Percentiles rank a stretch among this genome's conserved stretches.
Conservation (phyloP, 306 rosid species). For the Herpetospermum pedunculosum region DNA sequence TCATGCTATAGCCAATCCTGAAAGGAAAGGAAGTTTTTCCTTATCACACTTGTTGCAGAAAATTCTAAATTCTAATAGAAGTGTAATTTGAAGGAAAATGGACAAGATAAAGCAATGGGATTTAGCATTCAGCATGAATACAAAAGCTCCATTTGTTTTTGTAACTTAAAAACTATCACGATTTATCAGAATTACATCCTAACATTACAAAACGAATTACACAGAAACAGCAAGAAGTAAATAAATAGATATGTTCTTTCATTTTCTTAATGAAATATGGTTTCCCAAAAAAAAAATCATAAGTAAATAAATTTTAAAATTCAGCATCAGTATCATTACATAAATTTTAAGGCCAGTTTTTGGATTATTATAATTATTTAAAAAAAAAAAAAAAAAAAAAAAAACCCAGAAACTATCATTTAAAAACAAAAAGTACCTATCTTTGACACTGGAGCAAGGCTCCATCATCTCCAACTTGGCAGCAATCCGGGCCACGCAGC, state of each 20-base stretch:
- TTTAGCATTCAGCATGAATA: not conserved
- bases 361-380: not conserved
- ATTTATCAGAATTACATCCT: not conserved
- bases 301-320: no score
- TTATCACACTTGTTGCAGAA: not conserved
- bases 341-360: not conserved
- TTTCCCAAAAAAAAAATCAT: not conserved
- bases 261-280: not conserved
- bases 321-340: not conserved
- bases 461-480: slow-evolving; percentile 97
- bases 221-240: not conserved
- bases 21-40: slow-evolving; percentile 6
- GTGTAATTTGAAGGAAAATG: not conserved
- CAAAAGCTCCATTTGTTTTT: not conserved
- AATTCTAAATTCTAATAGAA: not conserved
- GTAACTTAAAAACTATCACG: not conserved
- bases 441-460: slow-evolving; percentile 93
- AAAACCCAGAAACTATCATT: not conserved
- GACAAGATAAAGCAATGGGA: not conserved
- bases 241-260: not conserved
- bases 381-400: not conserved
- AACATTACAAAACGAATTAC: not conserved
- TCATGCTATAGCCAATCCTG: slow-evolving; percentile 77
- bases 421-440: slow-evolving; percentile 39
- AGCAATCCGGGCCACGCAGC: slow-evolving; percentile 62